A percentile compares a stretch with the other conserved stretches of the same genome.
These are phyloP conservation scores for Aspergillus fructus DNA, from an alignment of 2,329 filamentous ascomycete species.

Conservation along the genomic window DNA sequence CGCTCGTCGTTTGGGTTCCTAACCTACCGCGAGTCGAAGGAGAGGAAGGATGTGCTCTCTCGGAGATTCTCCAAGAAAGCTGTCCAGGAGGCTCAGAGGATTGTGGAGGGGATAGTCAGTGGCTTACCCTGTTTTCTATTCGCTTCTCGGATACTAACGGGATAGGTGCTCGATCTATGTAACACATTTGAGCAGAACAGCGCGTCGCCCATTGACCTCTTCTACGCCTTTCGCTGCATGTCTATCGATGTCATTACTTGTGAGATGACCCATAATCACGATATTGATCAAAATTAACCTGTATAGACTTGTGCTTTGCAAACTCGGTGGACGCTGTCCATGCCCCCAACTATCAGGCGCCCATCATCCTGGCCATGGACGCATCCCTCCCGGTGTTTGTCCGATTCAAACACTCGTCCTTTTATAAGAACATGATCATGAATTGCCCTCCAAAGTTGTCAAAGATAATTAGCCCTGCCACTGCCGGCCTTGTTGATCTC, in stretches of 20 bases:
- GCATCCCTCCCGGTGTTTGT: slow-evolving; percentile 1
- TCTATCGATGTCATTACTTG: slow-evolving; percentile 8
- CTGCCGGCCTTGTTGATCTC: slow-evolving; percentile 3
- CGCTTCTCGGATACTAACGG: not conserved
- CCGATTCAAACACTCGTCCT: slow-evolving; percentile 5
- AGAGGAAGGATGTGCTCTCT: slow-evolving; percentile 6
- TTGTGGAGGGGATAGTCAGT: slow-evolving; percentile 2
- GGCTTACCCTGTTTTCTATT: not conserved
- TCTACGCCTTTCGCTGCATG: slow-evolving; percentile 11
- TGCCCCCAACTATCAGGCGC: slow-evolving; percentile 6
- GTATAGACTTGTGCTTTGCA: slow-evolving; percentile 6
- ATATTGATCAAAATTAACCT: not conserved
- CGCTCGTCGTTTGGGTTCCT: slow-evolving; percentile 10
- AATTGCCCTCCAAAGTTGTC: slow-evolving; percentile 5
- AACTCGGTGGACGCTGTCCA: slow-evolving; percentile 7
- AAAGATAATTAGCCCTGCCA: slow-evolving; percentile 4
- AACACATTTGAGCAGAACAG: not conserved
- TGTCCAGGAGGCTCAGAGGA: not conserved
- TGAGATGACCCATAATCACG: not conserved
- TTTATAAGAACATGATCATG: slow-evolving; percentile 10
- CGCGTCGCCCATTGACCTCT: not conserved
- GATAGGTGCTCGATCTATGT: slow-evolving; percentile 2
- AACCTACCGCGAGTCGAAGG: slow-evolving; percentile 1
- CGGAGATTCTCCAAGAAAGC: slow-evolving; percentile 6
- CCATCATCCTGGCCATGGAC: slow-evolving; percentile 9